A percentile compares a stretch with the other conserved stretches of the same genome.
These are phyloP conservation scores for Phaseolus lunatus DNA, from an alignment of 306 rosid species.

Conservation along the genomic window DNA sequence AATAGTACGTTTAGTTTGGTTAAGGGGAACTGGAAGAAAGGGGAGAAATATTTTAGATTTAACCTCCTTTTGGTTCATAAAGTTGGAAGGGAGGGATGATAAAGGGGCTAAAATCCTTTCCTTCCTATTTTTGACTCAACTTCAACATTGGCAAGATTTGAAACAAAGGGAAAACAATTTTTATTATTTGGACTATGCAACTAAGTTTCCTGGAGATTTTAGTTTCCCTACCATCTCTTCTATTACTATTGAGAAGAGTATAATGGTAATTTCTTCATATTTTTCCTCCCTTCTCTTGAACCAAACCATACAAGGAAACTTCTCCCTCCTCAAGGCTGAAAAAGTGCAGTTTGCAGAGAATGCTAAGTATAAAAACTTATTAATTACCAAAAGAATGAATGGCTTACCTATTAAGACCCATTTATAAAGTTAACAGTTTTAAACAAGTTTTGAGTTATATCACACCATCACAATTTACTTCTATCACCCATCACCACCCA, in stretches of 20 bases:
- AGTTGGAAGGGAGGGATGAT: neutral
- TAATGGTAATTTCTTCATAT: neutral
- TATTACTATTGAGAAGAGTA: neutral
- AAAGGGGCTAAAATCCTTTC: neutral
- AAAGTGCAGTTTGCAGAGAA: conserved; percentile 1
- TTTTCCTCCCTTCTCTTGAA: neutral
- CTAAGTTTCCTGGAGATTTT: neutral
- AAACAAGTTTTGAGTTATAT: conserved; percentile 16
- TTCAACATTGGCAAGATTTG: neutral
- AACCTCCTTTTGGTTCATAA: neutral
- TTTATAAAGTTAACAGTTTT: conserved; percentile 5
- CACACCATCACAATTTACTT: conserved; percentile 16
- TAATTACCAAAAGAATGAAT: neutral
- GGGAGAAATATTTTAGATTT: neutral
- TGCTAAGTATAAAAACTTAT: neutral
- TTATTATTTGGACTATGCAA: neutral
- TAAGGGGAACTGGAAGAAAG: neutral
- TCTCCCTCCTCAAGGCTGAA: neutral
- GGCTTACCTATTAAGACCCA: neutral
- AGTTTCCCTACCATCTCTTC: neutral
- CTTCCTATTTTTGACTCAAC: neutral
- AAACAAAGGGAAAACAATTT: neutral
- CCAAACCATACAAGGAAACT: neutral
- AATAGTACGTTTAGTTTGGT: neutral
- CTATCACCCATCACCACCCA: conserved; percentile 6